These are phyloP conservation scores for Colletotrichum trifolii DNA, from an alignment of 2,329 filamentous ascomycete genomes.

Conservation along the genomic window DNA sequence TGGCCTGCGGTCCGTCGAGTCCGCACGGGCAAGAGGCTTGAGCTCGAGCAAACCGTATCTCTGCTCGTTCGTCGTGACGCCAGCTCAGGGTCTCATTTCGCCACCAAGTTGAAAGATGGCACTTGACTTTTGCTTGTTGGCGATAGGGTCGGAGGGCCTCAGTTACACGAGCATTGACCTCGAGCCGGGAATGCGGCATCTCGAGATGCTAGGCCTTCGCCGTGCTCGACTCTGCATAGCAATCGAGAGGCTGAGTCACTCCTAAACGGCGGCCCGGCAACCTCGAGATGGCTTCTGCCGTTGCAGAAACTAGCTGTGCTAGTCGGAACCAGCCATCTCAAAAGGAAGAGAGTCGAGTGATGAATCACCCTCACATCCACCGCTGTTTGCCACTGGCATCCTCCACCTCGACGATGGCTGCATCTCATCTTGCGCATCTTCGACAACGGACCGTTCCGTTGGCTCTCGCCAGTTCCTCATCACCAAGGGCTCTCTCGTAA, in stretches of 20 bases:
- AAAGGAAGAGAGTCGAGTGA: no score
- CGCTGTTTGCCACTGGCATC: not conserved
- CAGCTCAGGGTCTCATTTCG: constrained; percentile 15
- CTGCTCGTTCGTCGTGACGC: constrained; percentile 1
- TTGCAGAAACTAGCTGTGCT: no score
- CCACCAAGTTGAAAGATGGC: not conserved
- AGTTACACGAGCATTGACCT: no score
- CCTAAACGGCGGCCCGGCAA: no score
- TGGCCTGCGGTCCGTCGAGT: not conserved
- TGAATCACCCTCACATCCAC: no score
- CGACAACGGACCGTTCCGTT: constrained; percentile 8
- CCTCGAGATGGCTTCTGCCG: no score
- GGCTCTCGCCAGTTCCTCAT: not conserved
- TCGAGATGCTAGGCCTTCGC: no score
- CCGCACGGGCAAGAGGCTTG: not conserved
- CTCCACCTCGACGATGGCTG: not conserved
- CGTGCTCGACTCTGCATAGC: no score
- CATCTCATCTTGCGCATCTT: constrained; percentile 1
- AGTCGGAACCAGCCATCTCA: no score
- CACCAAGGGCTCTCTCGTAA: not conserved
- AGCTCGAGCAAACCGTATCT: not conserved
- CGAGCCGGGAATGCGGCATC: no score
- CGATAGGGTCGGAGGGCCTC: no score
- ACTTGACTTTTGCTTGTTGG: not conserved
- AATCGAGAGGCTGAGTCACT: no score